phyloP scores from a whole-genome alignment of 352 stramenopile genomes.

The Globisporangium barbulae region DNA sequence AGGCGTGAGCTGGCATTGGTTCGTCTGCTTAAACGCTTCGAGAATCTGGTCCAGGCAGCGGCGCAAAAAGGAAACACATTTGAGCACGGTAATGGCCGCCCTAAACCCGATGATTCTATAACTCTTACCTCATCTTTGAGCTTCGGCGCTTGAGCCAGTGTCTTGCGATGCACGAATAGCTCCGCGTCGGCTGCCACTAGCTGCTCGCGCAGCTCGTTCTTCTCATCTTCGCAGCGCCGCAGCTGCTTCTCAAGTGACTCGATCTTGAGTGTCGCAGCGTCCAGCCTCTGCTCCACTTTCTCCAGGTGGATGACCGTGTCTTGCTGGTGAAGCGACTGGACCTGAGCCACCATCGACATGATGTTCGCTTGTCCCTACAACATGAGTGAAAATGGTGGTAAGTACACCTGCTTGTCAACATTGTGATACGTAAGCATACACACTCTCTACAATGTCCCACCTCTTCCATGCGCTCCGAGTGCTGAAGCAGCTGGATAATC shows the following conservation, averaged over 20 bases:
- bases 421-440: not conserved
- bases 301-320: slow-evolving; percentile 28
- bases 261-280: slow-evolving; percentile 20
- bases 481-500: slow-evolving; percentile 30
- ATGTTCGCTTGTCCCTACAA: slow-evolving; percentile 25
- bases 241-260: slow-evolving; percentile 32
- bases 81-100: not conserved
- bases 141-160: not conserved
- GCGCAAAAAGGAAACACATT: not conserved
- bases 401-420: not conserved
- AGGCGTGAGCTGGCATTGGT: slow-evolving; percentile 25
- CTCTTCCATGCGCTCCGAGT: slow-evolving; percentile 17
- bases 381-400: not conserved
- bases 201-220: slow-evolving; percentile 33
- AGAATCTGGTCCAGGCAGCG: slow-evolving; percentile 17
- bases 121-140: slow-evolving; percentile 3
- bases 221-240: slow-evolving; percentile 27
- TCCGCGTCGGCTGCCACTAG: slow-evolving; percentile 45
- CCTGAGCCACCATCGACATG: slow-evolving; percentile 28
- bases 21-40: slow-evolving; percentile 35
- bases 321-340: slow-evolving; percentile 24
- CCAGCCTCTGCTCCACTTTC: slow-evolving; percentile 24
- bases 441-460: not conserved
- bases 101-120: not conserved
- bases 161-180: slow-evolving; percentile 32